Evolutionary conservation across 2,329 filamentous ascomycete species (phyloP).

Genomic region (Pleurostoma richardsiae): DNA sequence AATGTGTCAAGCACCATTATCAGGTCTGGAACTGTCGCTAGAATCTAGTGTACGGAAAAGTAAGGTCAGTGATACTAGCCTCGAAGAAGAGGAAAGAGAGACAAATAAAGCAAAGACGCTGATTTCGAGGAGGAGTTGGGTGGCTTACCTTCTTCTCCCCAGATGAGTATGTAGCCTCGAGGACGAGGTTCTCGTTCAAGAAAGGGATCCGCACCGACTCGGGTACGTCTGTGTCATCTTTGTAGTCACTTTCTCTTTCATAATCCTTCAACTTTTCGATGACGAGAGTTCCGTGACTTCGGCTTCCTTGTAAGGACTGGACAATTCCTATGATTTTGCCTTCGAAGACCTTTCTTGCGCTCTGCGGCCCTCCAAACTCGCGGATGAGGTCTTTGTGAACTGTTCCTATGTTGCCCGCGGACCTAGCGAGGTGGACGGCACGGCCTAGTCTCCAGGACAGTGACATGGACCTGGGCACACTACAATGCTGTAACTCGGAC

Average conservation of each 20-base stretch:
- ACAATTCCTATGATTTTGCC: constrained; percentile 50
- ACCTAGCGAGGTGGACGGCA: neutral
- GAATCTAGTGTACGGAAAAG: neutral
- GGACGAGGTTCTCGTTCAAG: constrained; percentile 17
- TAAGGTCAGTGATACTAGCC: neutral
- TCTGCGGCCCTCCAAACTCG: constrained; percentile 38
- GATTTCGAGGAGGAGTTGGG: too few relatives aligned
- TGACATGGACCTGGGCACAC: neutral
- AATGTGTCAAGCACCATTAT: constrained; percentile 42
- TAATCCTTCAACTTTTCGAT: constrained; percentile 16
- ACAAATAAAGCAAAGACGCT: neutral
- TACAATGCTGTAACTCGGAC: neutral
- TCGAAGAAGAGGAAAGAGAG: neutral
- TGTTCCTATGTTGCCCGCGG: neutral
- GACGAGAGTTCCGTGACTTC: constrained; percentile 35
- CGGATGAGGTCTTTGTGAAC: constrained; percentile 37
- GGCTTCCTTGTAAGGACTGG: constrained; percentile 39
- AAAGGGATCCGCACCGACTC: constrained; percentile 19
- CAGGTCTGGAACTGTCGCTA: constrained; percentile 44
- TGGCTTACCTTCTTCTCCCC: constrained; percentile 15
- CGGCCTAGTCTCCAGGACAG: neutral
- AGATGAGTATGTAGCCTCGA: constrained; percentile 10
- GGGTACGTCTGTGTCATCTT: neutral
- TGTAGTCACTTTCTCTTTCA: constrained; percentile 12
- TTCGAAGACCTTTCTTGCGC: constrained; percentile 42